These are phyloP conservation scores for Coriaria nepalensis DNA, from an alignment of 306 rosid genomes.

Conservation along the genomic window DNA sequence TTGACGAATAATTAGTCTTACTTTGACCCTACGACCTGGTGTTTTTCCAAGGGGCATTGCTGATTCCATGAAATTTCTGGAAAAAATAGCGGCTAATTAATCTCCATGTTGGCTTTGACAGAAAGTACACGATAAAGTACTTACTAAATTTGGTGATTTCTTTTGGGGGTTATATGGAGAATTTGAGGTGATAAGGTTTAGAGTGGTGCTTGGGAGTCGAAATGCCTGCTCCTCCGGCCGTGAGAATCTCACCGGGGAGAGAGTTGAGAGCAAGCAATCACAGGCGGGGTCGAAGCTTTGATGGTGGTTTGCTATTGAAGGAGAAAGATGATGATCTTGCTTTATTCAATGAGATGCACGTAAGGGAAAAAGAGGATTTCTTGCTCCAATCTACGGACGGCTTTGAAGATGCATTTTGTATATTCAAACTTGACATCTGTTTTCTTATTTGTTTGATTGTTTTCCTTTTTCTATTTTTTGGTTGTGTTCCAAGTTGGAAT, in stretches of 20 bases:
- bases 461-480: background rate
- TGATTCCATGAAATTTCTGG: conserved; percentile 15
- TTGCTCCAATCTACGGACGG: conserved; percentile 65
- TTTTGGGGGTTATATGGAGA: conserved; percentile 18
- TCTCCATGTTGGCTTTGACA: background rate
- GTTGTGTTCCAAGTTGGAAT: background rate
- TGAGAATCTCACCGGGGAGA: conserved; percentile 62
- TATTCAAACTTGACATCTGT: conserved; percentile 16
- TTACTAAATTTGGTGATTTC: conserved; percentile 15
- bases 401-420: conserved; percentile 63
- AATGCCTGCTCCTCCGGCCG: conserved; percentile 75
- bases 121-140: conserved; percentile 2
- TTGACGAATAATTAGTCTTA: conserved; percentile 17
- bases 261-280: conserved; percentile 45
- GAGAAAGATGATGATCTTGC: conserved; percentile 74
- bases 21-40: conserved; percentile 27
- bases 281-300: conserved; percentile 65
- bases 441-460: conserved; percentile 8
- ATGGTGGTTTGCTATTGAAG: conserved; percentile 41
- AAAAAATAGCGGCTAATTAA: conserved; percentile 4
- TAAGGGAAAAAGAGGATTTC: conserved; percentile 53
- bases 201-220: conserved; percentile 18
- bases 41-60: conserved; percentile 4
- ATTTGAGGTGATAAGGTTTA: conserved; percentile 13
- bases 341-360: conserved; percentile 65